Evolutionary conservation across 176 grass and related monocot species (phyloP), one percentile per base, ranked within the genome.

Genomic region (Triticum timopheevii): DNA sequence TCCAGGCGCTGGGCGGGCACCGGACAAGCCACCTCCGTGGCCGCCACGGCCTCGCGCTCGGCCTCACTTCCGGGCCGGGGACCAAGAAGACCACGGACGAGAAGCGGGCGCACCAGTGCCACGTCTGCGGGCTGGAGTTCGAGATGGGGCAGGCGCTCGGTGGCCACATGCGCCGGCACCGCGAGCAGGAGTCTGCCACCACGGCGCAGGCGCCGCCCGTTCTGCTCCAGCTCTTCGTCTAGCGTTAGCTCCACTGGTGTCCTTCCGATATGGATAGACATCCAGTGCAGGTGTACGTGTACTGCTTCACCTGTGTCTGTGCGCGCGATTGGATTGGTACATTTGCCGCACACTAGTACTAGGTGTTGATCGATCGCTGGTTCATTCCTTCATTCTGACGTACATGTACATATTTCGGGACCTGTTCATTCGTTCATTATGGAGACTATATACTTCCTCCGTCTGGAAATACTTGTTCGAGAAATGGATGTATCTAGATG

Each of bases 1-100:
- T 94, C 82, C 92, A 94, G 80, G 92, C 92, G 52, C 85, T 94
- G 5, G 92, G 92, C 30, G 87, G 92, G 0, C 92, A 94, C 84
- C 75, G 89, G 1, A 94, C 89, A 30, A 94, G 92, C 85, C 92
- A 94, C 81, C 90, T 91, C 31, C 87, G 92, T 4, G 82, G 30
- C 30, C 86, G 80, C 19, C 39, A 86, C 49, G 89, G 73, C 2
- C 92, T 80, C 69, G 83, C 69, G 61, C 89, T 87, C 0, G 85
- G 40, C 28, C 52, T 89, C 49, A 44, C 39, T 17, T 25, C 2
- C 2, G 50, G 50, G 73, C 11, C n/a, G 27, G 1, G 8, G 28
- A 54, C 20, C 84, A 93, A 56, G 73, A 76, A 69, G 80, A 3
- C 7, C 3, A 16, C n/a, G 1, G 4, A 22, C 1, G 59, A 30